These are phyloP conservation scores for Cordyceps fumosorosea DNA, from an alignment of 2,329 filamentous ascomycete species.

Conservation along the genomic window DNA sequence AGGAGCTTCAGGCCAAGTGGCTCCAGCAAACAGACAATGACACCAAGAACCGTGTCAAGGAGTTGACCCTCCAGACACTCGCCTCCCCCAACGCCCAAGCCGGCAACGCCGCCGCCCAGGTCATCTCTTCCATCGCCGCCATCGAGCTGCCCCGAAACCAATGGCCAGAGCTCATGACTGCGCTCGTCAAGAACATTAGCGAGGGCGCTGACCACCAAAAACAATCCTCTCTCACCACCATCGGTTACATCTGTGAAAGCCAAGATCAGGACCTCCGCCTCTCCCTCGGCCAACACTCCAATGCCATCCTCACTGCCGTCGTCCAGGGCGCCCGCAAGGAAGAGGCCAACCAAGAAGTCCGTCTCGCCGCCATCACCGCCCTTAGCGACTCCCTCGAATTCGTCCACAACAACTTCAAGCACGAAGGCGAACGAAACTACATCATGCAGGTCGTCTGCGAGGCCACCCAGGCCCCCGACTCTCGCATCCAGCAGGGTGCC, in stretches of 20 bases:
- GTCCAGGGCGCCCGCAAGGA: constrained; percentile 97
- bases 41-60: constrained; percentile 83
- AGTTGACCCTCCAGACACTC: constrained; percentile 82
- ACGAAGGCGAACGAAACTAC: constrained; percentile 98
- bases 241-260: constrained; percentile 97
- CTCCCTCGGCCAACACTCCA: constrained; percentile 79
- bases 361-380: constrained; percentile 85
- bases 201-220: constrained; percentile 82
- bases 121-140: constrained; percentile 87
- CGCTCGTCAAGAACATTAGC: constrained; percentile 87
- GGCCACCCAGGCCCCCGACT: constrained; percentile 89
- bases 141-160: constrained; percentile 91
- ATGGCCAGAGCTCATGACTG: constrained; percentile 87
- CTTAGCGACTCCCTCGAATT: constrained; percentile 97
- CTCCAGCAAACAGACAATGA: constrained; percentile 71
- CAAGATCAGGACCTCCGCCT: constrained; percentile 81
- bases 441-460: constrained; percentile 99
- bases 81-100: constrained; percentile 72
- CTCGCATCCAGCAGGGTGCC: constrained; percentile 86
- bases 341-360: constrained; percentile 85
- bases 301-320: constrained; percentile 94
- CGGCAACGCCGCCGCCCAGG: constrained; percentile 84
- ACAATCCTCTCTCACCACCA: constrained; percentile 89
- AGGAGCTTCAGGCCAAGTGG: constrained; percentile 92
- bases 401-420: constrained; percentile 96